These are phyloP conservation scores for Gracilaria gracilis DNA, from an alignment of 23 red algal genomes.

Conservation along the genomic window DNA sequence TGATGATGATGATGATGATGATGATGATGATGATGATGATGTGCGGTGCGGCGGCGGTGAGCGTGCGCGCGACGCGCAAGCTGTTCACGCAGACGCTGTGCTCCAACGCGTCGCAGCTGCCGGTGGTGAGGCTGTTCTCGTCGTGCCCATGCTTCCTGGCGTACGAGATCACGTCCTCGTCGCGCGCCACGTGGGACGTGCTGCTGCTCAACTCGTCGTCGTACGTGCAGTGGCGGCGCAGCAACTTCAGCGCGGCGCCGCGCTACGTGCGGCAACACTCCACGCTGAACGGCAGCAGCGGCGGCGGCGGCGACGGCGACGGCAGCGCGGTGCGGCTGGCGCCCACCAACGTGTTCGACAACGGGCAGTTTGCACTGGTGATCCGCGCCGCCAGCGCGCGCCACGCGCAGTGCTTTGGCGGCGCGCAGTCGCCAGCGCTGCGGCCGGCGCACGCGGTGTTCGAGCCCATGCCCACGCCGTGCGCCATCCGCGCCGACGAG, in stretches of 20 bases:
- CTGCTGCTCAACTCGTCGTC: conserved; percentile 6
- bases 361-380: conserved; percentile 19
- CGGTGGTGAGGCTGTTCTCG: background rate
- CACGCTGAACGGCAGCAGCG: background rate
- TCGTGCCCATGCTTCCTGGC: conserved; percentile 56
- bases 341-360: conserved; percentile 32
- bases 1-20: no score
- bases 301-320: background rate
- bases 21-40: no score
- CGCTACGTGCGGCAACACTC: background rate
- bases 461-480: conserved; percentile 47
- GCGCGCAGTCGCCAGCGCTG: no score
- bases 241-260: conserved; percentile 5
- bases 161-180: conserved; percentile 25
- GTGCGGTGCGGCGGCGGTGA: no score
- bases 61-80: conserved; percentile 21
- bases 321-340: background rate
- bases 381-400: conserved; percentile 25
- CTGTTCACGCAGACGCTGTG: background rate
- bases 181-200: conserved; percentile 43
- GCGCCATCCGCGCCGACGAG: background rate
- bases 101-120: background rate
- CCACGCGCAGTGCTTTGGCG: conserved; percentile 32
- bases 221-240: conserved; percentile 28
- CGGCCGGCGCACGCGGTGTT: no score